Conservation (phyloP, 23 red algal genomes). For the Gracilaria gracilis region DNA sequence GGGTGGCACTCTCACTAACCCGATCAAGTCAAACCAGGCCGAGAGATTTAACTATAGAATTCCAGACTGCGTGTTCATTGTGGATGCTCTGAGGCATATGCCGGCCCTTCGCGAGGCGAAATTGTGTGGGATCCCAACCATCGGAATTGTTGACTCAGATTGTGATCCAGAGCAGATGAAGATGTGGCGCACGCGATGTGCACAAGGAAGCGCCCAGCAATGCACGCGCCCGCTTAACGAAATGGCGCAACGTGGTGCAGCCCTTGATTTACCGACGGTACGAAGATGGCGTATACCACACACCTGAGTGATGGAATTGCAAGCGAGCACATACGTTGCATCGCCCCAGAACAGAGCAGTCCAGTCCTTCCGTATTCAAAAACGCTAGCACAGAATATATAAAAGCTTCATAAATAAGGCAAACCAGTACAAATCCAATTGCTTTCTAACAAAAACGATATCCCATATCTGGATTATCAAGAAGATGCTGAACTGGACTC, state of each 20-base stretch:
- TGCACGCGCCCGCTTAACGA: slow-evolving; percentile 6
- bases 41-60: slow-evolving; percentile 74
- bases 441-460: too few species aligned
- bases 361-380: too few species aligned
- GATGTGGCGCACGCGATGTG: not conserved
- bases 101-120: slow-evolving; percentile 85
- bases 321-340: too few species aligned
- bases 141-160: slow-evolving; percentile 95
- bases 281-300: too few species aligned
- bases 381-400: too few species aligned
- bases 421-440: too few species aligned
- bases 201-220: not conserved
- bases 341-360: too few species aligned
- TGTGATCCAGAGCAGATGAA: slow-evolving; percentile 76
- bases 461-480: too few species aligned
- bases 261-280: slow-evolving; percentile 63
- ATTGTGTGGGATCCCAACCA: slow-evolving; percentile 80
- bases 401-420: too few species aligned
- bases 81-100: slow-evolving; percentile 80
- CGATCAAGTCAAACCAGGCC: slow-evolving; percentile 79
- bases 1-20: slow-evolving; percentile 96
- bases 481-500: too few species aligned
- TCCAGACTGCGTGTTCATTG: slow-evolving; percentile 88
- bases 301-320: too few species aligned
- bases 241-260: slow-evolving; percentile 54